These are phyloP conservation scores for Aphanoascus verrucosus DNA, from an alignment of 2,329 filamentous ascomycete genomes.

Conservation along the genomic window DNA sequence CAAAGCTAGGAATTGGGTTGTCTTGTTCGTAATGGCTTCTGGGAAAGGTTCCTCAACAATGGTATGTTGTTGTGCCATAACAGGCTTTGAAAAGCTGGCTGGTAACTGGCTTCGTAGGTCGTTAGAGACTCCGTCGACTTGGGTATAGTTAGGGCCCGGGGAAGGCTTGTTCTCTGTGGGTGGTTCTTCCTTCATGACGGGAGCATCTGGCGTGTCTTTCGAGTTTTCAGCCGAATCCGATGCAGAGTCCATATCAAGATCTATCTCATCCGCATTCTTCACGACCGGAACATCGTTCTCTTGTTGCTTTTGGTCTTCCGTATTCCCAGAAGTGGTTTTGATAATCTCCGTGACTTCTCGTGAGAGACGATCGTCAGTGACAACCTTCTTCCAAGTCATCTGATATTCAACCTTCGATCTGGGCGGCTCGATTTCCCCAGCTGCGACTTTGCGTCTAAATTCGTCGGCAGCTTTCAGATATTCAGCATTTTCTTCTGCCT, in stretches of 20 bases:
- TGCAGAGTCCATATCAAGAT: slow-evolving; percentile 23
- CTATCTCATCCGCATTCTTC: slow-evolving; percentile 35
- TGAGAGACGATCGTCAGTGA: slow-evolving; percentile 21
- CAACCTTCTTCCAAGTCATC: slow-evolving; percentile 32
- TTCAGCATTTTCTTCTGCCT: slow-evolving; percentile 26
- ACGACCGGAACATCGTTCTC: slow-evolving; percentile 34
- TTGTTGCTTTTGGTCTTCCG: slow-evolving; percentile 39
- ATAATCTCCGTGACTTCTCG: slow-evolving; percentile 21
- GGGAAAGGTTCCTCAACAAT: slow-evolving; percentile 56
- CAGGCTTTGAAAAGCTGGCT: slow-evolving; percentile 53
- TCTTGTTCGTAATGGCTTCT: slow-evolving; percentile 61
- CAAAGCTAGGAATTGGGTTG: slow-evolving; percentile 74
- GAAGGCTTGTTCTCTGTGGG: background rate
- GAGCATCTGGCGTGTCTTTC: background rate
- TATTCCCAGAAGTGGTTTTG: slow-evolving; percentile 14
- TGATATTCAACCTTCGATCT: slow-evolving; percentile 23
- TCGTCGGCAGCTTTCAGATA: slow-evolving; percentile 21
- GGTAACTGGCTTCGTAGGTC: slow-evolving; percentile 64
- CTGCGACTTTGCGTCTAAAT: slow-evolving; percentile 11
- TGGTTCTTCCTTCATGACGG: background rate
- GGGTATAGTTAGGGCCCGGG: slow-evolving; percentile 12
- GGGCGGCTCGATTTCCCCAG: slow-evolving; percentile 11
- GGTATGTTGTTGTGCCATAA: slow-evolving; percentile 31
- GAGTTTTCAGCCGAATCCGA: slow-evolving; percentile 3
- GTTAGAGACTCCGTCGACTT: slow-evolving; percentile 42